Base-by-base conservation (phyloP, 83 land plant species). In the Thuja plicata region DNA sequence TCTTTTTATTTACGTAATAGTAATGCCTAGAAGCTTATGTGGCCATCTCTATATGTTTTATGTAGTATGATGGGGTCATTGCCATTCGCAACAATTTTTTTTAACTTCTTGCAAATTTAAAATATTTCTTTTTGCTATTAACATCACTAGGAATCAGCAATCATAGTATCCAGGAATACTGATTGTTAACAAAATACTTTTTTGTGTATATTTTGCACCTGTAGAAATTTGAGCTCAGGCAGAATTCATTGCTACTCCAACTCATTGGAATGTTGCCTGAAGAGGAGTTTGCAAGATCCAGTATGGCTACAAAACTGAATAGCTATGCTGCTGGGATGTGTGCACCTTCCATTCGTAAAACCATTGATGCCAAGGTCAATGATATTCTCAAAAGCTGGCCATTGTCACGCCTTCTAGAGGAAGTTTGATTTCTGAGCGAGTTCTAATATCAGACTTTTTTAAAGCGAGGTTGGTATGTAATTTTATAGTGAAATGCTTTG, bases 221-320 rank as follows among this genome's bases (percentile, higher is more conserved):
- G 91, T 94, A 97, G 99, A 97, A 97, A 87, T 97, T 97, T 91
- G 99, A 96, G 95, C 93, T 97, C 85, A 94, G 94, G 87, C 87
- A 94, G 84, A 94, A 90, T 50, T 90, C 93, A 0, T 85, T 91
- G 19, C 92, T 97, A 57, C 88, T 96, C 77, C 97, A 97, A 90
- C 88, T 97, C 40, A 88, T 96, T 70, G 99, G 98, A 21, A 93
- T 91, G 60, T 85, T 95, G 88, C 88, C 93, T 11, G 94, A 93
- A 87, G 98, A 95, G 73, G 99, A 97, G 88, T 89, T 96, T 9
- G 87, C 88, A 79, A 87, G 55, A 50, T 97, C 98, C 32, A 95
- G 45, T 76, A 54, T 95, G 27, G 96, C 96, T 41, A 85, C 96
- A 38, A 95, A 94, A 76, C 82, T 97, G 38, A 97, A 97, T 87